Conservation (phyloP, 108 stramenopile genomes). For the Hondaea fermentalgiana region DNA sequence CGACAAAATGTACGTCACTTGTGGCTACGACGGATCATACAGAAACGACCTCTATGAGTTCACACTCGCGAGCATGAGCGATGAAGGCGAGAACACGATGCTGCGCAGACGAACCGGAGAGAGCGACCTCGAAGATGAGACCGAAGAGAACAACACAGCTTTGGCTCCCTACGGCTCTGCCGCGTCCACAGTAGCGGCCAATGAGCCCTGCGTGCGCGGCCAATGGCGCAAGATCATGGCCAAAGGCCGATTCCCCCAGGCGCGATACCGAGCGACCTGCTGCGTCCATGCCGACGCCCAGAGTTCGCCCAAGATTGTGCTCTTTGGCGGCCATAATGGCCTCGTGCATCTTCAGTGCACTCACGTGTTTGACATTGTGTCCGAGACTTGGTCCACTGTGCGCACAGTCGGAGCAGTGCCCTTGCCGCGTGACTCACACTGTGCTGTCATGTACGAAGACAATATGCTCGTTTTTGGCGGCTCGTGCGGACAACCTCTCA, state of each 20-base stretch:
- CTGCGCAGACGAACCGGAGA: background rate
- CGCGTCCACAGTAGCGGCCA: conserved; percentile 42
- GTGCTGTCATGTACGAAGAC: background rate
- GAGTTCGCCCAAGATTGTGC: conserved; percentile 5
- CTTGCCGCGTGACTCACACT: background rate
- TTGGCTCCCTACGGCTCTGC: too few species aligned
- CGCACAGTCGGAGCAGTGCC: background rate
- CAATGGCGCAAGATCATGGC: conserved; percentile 43
- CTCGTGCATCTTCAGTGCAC: conserved; percentile 22
- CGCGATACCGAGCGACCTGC: conserved; percentile 87
- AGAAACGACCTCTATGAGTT: conserved; percentile 79
- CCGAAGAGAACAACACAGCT: too few species aligned
- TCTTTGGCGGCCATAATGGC: conserved; percentile 30
- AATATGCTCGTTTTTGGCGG: conserved; percentile 1
- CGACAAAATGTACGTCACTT: conserved; percentile 73
- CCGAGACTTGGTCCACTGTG: conserved; percentile 11
- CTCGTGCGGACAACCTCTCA: background rate
- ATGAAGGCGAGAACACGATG: background rate
- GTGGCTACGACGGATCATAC: conserved; percentile 85
- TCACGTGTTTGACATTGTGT: conserved; percentile 24
- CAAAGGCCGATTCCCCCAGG: conserved; percentile 72
- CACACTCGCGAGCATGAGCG: conserved; percentile 55
- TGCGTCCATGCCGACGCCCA: conserved; percentile 10
- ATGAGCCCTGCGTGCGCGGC: background rate
- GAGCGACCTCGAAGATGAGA: background rate